phyloP scores from a whole-genome alignment of 148 eudicot species.

The Nepenthes mirabilis region DNA sequence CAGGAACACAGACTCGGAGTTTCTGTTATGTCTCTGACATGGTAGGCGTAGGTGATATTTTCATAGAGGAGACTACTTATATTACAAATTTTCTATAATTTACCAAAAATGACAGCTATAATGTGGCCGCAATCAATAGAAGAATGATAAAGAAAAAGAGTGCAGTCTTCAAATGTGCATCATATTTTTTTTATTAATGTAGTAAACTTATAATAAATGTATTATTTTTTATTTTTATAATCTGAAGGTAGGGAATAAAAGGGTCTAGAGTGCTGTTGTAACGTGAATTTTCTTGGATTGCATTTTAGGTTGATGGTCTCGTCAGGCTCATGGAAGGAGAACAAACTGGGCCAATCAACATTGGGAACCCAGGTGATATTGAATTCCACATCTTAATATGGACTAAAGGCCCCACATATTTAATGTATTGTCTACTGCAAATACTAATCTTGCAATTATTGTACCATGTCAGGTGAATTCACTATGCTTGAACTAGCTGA shows the following conservation, averaged over 20 bases:
- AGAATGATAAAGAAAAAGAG: no score
- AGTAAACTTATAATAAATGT: no score
- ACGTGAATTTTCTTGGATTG: background rate
- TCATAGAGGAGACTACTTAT: no score
- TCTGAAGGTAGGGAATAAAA: background rate
- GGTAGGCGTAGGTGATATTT: slow-evolving; percentile 26
- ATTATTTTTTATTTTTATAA: background rate
- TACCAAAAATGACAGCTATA: no score
- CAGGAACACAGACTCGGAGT: slow-evolving; percentile 97
- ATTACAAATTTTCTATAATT: no score
- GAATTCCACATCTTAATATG: background rate
- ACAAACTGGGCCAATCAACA: slow-evolving; percentile 88
- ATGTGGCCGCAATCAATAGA: no score
- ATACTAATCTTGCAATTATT: background rate
- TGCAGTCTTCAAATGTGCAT: no score
- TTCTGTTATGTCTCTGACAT: slow-evolving; percentile 96
- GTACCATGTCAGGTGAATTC: slow-evolving; percentile 63
- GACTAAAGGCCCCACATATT: background rate
- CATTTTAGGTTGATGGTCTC: slow-evolving; percentile 85
- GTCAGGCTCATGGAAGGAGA: slow-evolving; percentile 95
- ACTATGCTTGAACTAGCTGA: slow-evolving; percentile 98
- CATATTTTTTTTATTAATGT: no score
- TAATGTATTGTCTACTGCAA: no score
- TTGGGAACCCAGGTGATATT: slow-evolving; percentile 73
- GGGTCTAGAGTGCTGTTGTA: background rate